A percentile compares a stretch with the other conserved stretches of the same genome.
phyloP scores from a whole-genome alignment of 2,329 filamentous ascomycete species.

The Sporothrix euskadiensis region DNA sequence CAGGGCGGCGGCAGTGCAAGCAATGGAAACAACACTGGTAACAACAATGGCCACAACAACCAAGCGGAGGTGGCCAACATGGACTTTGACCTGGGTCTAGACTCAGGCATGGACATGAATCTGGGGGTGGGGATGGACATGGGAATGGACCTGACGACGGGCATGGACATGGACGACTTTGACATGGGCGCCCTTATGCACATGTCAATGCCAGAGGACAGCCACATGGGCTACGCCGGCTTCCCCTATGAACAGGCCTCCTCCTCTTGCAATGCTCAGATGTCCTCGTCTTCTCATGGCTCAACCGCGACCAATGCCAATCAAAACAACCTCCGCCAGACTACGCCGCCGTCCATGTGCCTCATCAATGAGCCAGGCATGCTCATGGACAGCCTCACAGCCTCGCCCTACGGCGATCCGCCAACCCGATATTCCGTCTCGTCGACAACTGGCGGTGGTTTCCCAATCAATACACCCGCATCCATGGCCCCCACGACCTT shows the following conservation, averaged over 20 bases:
- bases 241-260: not conserved
- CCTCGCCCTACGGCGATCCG: conserved; percentile 6
- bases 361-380: not conserved
- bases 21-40: not conserved
- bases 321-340: not conserved
- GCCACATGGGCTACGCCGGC: not conserved
- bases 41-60: not conserved
- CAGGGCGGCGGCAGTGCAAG: too few relatives aligned
- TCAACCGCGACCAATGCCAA: not conserved
- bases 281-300: not conserved
- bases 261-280: not conserved
- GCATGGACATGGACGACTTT: not conserved
- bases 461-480: too few relatives aligned
- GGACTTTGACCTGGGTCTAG: not conserved
- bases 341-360: not conserved
- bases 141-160: not conserved
- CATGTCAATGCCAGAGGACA: not conserved
- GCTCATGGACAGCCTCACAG: too few relatives aligned
- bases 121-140: not conserved
- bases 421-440: too few relatives aligned
- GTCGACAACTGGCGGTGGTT: not conserved
- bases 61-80: not conserved
- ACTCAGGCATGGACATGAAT: not conserved
- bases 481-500: not conserved
- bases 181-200: not conserved